Evolutionary conservation across 768 basidiomycete species (phyloP).

Genomic region (Suillus alpinus): DNA sequence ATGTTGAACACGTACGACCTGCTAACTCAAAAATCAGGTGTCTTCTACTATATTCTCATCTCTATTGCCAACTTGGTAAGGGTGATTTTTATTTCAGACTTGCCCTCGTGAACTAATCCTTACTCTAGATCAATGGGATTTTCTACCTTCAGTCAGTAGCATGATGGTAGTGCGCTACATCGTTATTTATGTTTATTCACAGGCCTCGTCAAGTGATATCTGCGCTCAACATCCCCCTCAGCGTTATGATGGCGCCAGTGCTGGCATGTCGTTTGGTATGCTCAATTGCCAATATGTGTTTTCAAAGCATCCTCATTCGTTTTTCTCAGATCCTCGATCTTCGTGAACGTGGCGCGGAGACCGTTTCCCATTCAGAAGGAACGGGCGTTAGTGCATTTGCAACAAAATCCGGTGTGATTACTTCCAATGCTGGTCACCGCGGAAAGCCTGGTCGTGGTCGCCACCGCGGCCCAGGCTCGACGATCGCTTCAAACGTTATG

Average conservation of each 20-base stretch:
- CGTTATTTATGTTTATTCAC: conserved; percentile 13
- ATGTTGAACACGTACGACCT: neutral
- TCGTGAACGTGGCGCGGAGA: conserved; percentile 74
- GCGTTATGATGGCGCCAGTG: conserved; percentile 79
- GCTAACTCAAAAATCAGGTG: conserved; percentile 40
- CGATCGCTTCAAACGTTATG: conserved; percentile 60
- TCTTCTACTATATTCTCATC: conserved; percentile 83
- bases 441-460: conserved; percentile 27
- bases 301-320: conserved; percentile 5
- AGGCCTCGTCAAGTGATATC: conserved; percentile 82
- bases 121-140: conserved; percentile 64
- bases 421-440: conserved; percentile 21
- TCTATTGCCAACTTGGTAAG: conserved; percentile 77
- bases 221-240: conserved; percentile 80
- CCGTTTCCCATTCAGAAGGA: conserved; percentile 68
- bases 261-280: conserved; percentile 75
- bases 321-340: conserved; percentile 72
- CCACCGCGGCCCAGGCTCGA: conserved; percentile 50
- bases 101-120: conserved; percentile 5
- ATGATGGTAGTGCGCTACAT: neutral
- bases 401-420: conserved; percentile 49
- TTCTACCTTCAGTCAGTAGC: conserved; percentile 76
- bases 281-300: neutral
- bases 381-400: conserved; percentile 66
- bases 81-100: neutral